Evolutionary conservation across 208 protist species (phyloP).

Genomic region (Blastocrithidia nonstop): DNA sequence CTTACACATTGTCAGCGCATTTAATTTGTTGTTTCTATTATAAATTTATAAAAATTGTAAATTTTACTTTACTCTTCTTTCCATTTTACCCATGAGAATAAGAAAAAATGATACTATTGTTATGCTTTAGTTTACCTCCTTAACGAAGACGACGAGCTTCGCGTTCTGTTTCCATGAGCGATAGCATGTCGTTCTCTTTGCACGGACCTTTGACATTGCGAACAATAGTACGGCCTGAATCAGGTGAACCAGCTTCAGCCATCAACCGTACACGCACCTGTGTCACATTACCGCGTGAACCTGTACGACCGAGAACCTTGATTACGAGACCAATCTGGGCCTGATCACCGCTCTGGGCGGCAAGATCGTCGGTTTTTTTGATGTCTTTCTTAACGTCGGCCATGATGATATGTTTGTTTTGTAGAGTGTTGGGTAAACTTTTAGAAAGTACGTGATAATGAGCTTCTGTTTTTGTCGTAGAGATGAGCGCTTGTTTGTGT

Average conservation of each 20-base stretch:
- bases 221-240: conserved; percentile 93
- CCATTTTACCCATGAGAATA: conserved; percentile 10
- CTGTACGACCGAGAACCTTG: conserved; percentile 97
- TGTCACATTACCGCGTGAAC: conserved; percentile 98
- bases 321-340: conserved; percentile 93
- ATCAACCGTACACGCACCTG: conserved; percentile 95
- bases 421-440: too few relatives aligned
- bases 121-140: conserved; percentile 12
- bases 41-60: conserved; percentile 2
- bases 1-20: too few relatives aligned
- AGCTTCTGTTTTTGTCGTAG: too few relatives aligned
- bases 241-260: conserved; percentile 67
- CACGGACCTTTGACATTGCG: conserved; percentile 99
- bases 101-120: conserved; percentile 9
- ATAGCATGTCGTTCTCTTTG: conserved; percentile 97
- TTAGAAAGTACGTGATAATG: too few relatives aligned
- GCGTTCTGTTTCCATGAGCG: conserved; percentile 99
- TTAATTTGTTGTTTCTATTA: too few relatives aligned
- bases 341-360: conserved; percentile 47
- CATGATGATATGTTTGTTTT: too few relatives aligned
- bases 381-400: conserved; percentile 78
- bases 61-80: conserved; percentile 5
- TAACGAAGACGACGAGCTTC: conserved; percentile 98
- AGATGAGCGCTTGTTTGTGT: too few relatives aligned
- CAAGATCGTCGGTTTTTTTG: conserved; percentile 76